phyloP scores from a whole-genome alignment of 805 yeast genomes.

The Starmerella scarabaei region DNA sequence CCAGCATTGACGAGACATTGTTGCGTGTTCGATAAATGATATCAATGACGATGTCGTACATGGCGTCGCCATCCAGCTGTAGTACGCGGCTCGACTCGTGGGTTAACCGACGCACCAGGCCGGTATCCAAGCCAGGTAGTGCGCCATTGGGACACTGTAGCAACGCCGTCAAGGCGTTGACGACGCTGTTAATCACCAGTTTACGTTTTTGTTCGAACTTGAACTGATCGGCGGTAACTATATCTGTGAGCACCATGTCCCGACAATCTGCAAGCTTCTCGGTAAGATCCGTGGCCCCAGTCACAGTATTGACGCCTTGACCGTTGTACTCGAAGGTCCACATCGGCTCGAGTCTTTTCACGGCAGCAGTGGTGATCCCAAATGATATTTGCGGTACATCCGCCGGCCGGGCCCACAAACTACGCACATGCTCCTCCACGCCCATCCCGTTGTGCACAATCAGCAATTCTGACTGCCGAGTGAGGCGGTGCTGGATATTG shows the following conservation, averaged over 20 bases:
- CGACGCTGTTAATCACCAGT: conserved; percentile 65
- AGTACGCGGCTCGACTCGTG: conserved; percentile 34
- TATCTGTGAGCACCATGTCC: conserved; percentile 9
- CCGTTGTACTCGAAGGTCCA: conserved; percentile 58
- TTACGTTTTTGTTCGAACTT: conserved; percentile 58
- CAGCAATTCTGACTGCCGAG: conserved; percentile 41
- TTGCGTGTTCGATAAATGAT: conserved; percentile 38
- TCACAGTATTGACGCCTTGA: conserved; percentile 30
- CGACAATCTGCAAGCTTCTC: neutral
- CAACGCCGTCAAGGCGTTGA: conserved; percentile 72
- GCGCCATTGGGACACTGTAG: conserved; percentile 71
- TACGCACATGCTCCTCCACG: conserved; percentile 37
- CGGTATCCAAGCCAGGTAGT: conserved; percentile 33
- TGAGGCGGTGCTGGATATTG: conserved; percentile 40
- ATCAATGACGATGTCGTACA: conserved; percentile 28
- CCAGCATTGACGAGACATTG: conserved; percentile 61
- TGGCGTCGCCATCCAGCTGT: conserved; percentile 22
- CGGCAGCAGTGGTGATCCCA: conserved; percentile 80
- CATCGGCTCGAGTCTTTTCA: conserved; percentile 37
- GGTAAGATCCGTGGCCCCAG: neutral
- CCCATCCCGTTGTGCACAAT: conserved; percentile 87
- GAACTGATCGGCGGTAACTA: conserved; percentile 32
- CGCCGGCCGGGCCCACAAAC: conserved; percentile 39
- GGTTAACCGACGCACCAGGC: conserved; percentile 33
- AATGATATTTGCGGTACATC: conserved; percentile 48